Evolutionary conservation across 352 stramenopile genomes (phyloP), one percentile per base, ranked within the genome.

Genomic region (Peronospora belbahrii): DNA sequence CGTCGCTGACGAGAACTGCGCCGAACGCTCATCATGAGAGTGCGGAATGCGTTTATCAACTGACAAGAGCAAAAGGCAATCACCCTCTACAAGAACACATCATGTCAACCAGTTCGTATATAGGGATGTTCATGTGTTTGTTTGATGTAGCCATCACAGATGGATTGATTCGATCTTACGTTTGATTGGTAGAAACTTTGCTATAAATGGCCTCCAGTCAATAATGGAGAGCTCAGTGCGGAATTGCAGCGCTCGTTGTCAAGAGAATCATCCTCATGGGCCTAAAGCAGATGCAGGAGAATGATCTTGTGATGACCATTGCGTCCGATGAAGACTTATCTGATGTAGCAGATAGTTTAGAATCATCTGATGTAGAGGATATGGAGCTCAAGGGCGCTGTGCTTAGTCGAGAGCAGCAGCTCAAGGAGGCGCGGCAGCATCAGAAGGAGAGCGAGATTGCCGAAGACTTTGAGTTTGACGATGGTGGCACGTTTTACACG

Each of bases 281-380:
- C 24, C 56, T 45, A 42, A 55, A 50, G 35, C 33, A 42, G 28
- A 41, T 42, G 31, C 47, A 57, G 35, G 40, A 64, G 25, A 76
- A 90, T 38, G 79, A 88, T 45, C 63, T 94, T 55, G 67, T 94
- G 58, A 90, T 92, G 81, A 94, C 83, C 44, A 90, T 94, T 52
- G 81, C 80, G 57, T 94, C 80, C 3, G 80, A 92, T 42, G 83
- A 90, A 2, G 83, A 94, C 57, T 41, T 90, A 18, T 85, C 77
- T 17, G 61, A 78, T 14, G 65, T 75, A 10, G 75, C 90, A 44
- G 74, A 85, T 14, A 90, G 77, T 48, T 87, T 72, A 43, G 82
- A 88, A 41, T 87, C 71, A 39, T 79, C 88, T 38, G 64, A 74
- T 37, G 65, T 70, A 14, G 42, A 56, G 14, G 41, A 54, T 11